Base-by-base conservation (phyloP, 1,284 basidiomycete species). In the Entoloma clypeatum region DNA sequence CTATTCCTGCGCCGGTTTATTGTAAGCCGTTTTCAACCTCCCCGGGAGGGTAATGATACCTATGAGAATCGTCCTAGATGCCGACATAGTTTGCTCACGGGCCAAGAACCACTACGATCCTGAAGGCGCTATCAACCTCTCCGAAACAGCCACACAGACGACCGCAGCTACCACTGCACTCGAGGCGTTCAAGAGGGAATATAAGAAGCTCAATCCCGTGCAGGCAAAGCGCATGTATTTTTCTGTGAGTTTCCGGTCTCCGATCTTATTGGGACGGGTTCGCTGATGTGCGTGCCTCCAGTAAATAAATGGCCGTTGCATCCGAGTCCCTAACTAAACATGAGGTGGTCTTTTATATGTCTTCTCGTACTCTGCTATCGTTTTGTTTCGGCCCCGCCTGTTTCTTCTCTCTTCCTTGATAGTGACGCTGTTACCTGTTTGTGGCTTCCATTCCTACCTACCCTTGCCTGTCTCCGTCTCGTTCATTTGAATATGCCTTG, bases 1-100 rank as follows among this genome's bases (percentile, higher is more conserved):
- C 86, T 0, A 86, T 90, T 35, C 86, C 86, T 0, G 87, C 86
- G 0, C 88, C 87, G 0, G 85, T 89, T 0, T 91, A 89, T 52
- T 90, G 86, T 88, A 51, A 49, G 80, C 52, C 30, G 10, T 27
- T 56, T 13, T 5, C 21, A 32, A 31, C 32, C 31, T 9, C 10
- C 7, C 6, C 30, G n/a, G 19, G 5, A 24, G 35, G 7, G 41
- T 13, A 39, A 31, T 17, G 34, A 24, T 33, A 30, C 22, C 47
- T 28, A 38, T 45, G 28, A n/a, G 28, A 25, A 25, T 43, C 24
- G 30, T 38, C 21, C 2, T 43, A 89, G 86, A 88, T 60, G 86
- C 86, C 1, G 84, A 71, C 36, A 68, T 65, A 13, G 65, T 68
- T 3, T 71, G 69, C 39, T 56, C 67, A 3, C 59, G 69, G 0